A percentile compares a stretch with the other conserved stretches of the same genome.
Evolutionary conservation across 768 basidiomycete species (phyloP).

Genomic region (Cubamyces sp.): DNA sequence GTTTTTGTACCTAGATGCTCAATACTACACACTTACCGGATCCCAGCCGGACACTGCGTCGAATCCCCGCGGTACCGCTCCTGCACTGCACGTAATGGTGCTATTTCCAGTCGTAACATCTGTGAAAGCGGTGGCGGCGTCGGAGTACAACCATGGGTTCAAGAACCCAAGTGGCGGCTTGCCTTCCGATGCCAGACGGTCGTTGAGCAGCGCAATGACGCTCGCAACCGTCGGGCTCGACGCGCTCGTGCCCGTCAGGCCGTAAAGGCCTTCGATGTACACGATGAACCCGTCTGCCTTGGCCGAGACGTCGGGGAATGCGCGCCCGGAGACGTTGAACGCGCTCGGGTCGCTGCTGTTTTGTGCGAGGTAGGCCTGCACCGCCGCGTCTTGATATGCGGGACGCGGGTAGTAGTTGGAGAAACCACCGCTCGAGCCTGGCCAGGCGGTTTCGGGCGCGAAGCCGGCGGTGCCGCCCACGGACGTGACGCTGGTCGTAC

Average conservation of each 20-base stretch:
- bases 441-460: slow-evolving; percentile 36
- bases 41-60: slow-evolving; percentile 37
- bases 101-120: slow-evolving; percentile 27
- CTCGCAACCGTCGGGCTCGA: slow-evolving; percentile 65
- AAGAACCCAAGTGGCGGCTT: slow-evolving; percentile 40
- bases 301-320: slow-evolving; percentile 52
- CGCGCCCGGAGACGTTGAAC: slow-evolving; percentile 43
- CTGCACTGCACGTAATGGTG: slow-evolving; percentile 29
- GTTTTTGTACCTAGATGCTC: no score
- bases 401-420: slow-evolving; percentile 39
- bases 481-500: slow-evolving; percentile 35
- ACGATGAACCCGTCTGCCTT: slow-evolving; percentile 35
- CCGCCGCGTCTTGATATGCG: slow-evolving; percentile 43
- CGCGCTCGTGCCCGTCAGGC: slow-evolving; percentile 60
- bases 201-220: slow-evolving; percentile 59
- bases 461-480: slow-evolving; percentile 43
- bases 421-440: slow-evolving; percentile 40
- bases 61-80: slow-evolving; percentile 37
- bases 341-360: slow-evolving; percentile 35
- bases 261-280: slow-evolving; percentile 31
- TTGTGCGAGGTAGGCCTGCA: slow-evolving; percentile 39
- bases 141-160: slow-evolving; percentile 39
- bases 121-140: slow-evolving; percentile 30
- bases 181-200: slow-evolving; percentile 33
- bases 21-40: slow-evolving; percentile 36